Evolutionary conservation across 495 filamentous ascomycete genomes (phyloP).

Genomic region (Aspergillus steynii): DNA sequence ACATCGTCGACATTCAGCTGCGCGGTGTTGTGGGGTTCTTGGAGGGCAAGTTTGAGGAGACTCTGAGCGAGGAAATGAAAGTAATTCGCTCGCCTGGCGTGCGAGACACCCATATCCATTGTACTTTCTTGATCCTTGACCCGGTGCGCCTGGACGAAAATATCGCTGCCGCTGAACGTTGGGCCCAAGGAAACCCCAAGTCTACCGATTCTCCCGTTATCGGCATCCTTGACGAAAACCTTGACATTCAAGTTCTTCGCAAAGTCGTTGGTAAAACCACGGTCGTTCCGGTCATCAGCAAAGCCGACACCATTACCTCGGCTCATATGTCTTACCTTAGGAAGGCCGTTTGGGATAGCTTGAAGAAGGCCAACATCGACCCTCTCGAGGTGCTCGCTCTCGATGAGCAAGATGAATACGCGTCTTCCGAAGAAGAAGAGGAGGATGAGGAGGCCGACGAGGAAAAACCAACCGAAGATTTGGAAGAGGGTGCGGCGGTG

Average conservation of each 20-base stretch:
- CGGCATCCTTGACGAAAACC: constrained; percentile 79
- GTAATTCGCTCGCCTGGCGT: constrained; percentile 89
- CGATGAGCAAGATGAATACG: constrained; percentile 69
- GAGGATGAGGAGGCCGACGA: constrained; percentile 56
- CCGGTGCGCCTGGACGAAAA: constrained; percentile 83
- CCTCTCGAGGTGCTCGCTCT: constrained; percentile 83
- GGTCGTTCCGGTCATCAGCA: constrained; percentile 93
- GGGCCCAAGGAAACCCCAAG: constrained; percentile 58
- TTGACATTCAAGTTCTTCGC: constrained; percentile 88
- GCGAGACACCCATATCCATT: constrained; percentile 96
- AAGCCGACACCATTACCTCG: constrained; percentile 93
- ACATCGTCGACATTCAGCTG: constrained; percentile 89
- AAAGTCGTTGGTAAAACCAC: constrained; percentile 92
- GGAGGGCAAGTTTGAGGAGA: constrained; percentile 98
- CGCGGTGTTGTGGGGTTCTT: constrained; percentile 88
- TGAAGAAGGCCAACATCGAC: constrained; percentile 84
- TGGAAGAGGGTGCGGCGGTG: constrained; percentile 24
- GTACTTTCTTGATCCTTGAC: constrained; percentile 90
- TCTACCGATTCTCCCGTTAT: constrained; percentile 43
- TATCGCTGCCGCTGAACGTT: constrained; percentile 63
- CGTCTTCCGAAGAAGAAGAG: constrained; percentile 59
- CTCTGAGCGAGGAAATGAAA: constrained; percentile 96
- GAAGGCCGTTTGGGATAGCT: constrained; percentile 82
- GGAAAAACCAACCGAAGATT: constrained; percentile 29
- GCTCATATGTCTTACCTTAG: constrained; percentile 93